Base-by-base conservation (phyloP, 2,329 filamentous ascomycete species). In the Aspergillus fumigatus region DNA sequence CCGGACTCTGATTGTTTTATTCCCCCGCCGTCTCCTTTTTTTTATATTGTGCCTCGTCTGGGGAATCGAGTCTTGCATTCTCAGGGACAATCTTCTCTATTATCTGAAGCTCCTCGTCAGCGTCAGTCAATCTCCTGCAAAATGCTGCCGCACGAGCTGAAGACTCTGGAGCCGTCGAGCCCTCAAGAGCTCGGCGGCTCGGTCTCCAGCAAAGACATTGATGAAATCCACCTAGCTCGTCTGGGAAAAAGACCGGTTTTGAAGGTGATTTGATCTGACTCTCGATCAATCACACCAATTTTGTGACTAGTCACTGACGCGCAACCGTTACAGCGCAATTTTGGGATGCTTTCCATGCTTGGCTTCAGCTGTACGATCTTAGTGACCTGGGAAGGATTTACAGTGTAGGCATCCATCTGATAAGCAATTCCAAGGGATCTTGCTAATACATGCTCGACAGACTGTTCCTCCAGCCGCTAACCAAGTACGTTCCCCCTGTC, bases 171-270 rank as follows among this genome's bases (percentile, higher is more conserved):
- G 8, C 52, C 58, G 19, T 49, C 45, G 25, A 63, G 49, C 3
- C 49, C 51, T 23, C 56, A 55, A 17, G 62, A 63, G 53, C 43
- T 67, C 14, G 52, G 54, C 14, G 56, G 50, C 4, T 45, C 32
- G n/a, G 43, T 53, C 9, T 56, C 63, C 10, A 63, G 52, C 21
- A 66, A 62, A 25, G 60, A 64, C 21, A 56, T 65, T 27, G 78
- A 80, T 63, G 70, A 74, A 27, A 66, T 65, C 27, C 75, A 82
- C 55, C 79, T 82, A 75, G 70, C 70, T 32, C 75, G 79, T 19
- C 72, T 82, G 74, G 80, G 80, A 41, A 82, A 81, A 67, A 70
- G 72, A 21, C 79, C 81, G 55, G 77, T 81, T 49, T 71, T 82
- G 58, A 74, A 76, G 58, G 77, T 67, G 40, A 21, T 10, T 11